Evolutionary conservation across 2,329 filamentous ascomycete genomes (phyloP), one percentile per base, ranked within the genome.

Genomic region (Sporothrix variecibatus): DNA sequence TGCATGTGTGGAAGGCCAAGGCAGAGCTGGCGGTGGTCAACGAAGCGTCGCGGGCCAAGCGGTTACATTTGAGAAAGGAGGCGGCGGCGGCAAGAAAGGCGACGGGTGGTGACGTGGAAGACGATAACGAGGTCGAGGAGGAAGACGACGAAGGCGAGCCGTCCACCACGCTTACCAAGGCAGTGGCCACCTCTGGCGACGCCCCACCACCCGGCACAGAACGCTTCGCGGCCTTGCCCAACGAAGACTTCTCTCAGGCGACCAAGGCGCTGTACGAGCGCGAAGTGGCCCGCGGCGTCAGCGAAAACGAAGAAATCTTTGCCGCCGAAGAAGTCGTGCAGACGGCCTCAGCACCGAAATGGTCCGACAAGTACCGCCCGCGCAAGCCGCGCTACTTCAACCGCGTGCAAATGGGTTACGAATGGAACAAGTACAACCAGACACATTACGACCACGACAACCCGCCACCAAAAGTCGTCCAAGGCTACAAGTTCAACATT

Each of bases 401-500:
- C 81, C 92, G 96, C 56, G 95, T 98, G 65, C 95, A 97, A 82
- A 98, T 98, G 93, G 96, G 96, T 72, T 99, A 98, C 82, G 96
- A 99, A 82, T 99, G 96, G 96, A 99, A 99, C 86, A 99, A 99
- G 83, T 99, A 99, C 87, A 99, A 99, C 80, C 96, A 99, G 84
- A 99, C 96, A 15, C 96, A 99, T 83, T 99, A 99, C 84, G 96
- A 98, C 82, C 94, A 98, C 82, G 95, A 98, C 81, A 98, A 98
- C 80, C 96, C 96, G 1, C 96, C 96, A 1, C 96, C 96, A 34
- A 98, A 97, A 84, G 95, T 99, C 7, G 96, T 99, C 12, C 96
- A 99, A 82, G 96, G 96, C 73, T 99, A 99, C 87, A 98, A 97
- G 82, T 99, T 99, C 87, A 98, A 99, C 84, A 95, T 99, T 71